Percentiles rank a stretch among this genome's conserved stretches.
phyloP scores from a whole-genome alignment of 192 early-diverging fungal genomes.

The Thoreauomyces humboldtii region DNA sequence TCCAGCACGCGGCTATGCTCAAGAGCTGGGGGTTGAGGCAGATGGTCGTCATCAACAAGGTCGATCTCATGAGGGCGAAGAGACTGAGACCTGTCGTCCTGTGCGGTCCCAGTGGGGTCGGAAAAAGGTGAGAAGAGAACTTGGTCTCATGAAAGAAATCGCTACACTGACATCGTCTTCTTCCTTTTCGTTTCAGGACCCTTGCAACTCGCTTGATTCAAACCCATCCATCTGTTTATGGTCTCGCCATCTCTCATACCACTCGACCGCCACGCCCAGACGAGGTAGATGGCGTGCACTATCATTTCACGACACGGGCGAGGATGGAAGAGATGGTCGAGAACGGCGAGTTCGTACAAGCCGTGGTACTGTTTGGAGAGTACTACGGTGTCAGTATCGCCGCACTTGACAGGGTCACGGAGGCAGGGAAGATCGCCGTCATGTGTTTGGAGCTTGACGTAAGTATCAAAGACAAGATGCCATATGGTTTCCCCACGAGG shows the following conservation, averaged over 20 bases:
- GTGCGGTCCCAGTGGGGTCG: conserved; percentile 53
- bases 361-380: conserved; percentile 52
- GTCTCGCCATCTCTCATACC: conserved; percentile 51
- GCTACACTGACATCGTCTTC: not conserved
- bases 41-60: conserved; percentile 35
- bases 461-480: conserved; percentile 5
- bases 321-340: conserved; percentile 46
- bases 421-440: conserved; percentile 55
- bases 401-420: conserved; percentile 45
- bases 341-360: conserved; percentile 49
- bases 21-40: conserved; percentile 22
- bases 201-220: conserved; percentile 37
- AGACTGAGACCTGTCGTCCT: conserved; percentile 50
- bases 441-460: conserved; percentile 56
- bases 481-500: not conserved
- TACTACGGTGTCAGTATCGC: conserved; percentile 54
- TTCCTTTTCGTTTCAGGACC: conserved; percentile 21
- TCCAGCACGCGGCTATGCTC: conserved; percentile 44
- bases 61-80: conserved; percentile 42
- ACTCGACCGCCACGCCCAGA: conserved; percentile 54
- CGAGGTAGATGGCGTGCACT: conserved; percentile 54
- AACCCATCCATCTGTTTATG: conserved; percentile 49
- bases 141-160: not conserved
- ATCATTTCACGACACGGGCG: conserved; percentile 46
- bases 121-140: conserved; percentile 56